Conservation (phyloP, 805 yeast species). For the Starmerella vaccinii region DNA sequence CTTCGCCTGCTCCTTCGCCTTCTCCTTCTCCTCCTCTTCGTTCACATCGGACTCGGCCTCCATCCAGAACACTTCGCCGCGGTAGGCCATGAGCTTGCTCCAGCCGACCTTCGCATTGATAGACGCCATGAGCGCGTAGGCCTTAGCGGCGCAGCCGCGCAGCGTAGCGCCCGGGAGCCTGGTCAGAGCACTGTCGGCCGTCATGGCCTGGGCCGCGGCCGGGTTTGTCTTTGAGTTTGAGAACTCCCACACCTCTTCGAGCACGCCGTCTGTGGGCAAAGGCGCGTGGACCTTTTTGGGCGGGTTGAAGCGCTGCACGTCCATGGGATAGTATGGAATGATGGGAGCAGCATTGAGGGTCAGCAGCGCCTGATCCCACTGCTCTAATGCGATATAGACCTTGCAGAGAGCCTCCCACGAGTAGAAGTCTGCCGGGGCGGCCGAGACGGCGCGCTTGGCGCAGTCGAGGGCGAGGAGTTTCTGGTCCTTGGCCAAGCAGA, state of each 20-base stretch:
- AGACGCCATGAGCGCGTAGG: slow-evolving; percentile 61
- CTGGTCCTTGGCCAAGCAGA: slow-evolving; percentile 46
- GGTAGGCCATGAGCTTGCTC: slow-evolving; percentile 58
- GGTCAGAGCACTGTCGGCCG: slow-evolving; percentile 38
- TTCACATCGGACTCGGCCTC: slow-evolving; percentile 47
- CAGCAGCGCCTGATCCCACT: slow-evolving; percentile 50
- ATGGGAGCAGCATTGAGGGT: slow-evolving; percentile 70
- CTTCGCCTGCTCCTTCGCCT: too few species aligned
- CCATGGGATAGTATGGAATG: slow-evolving; percentile 41
- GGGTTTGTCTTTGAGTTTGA: slow-evolving; percentile 27
- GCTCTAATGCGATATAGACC: slow-evolving; percentile 46
- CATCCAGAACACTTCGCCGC: slow-evolving; percentile 73
- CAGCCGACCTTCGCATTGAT: slow-evolving; percentile 68
- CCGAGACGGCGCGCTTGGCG: slow-evolving; percentile 50
- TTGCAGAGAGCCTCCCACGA: slow-evolving; percentile 60
- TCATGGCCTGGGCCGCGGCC: slow-evolving; percentile 18
- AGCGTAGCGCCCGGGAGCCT: slow-evolving; percentile 44
- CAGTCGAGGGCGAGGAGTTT: slow-evolving; percentile 47
- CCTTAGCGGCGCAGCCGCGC: slow-evolving; percentile 45
- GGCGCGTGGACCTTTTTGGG: slow-evolving; percentile 41
- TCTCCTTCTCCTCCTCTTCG: neutral
- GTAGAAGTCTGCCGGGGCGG: slow-evolving; percentile 67
- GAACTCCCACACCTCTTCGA: slow-evolving; percentile 41
- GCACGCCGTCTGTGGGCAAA: slow-evolving; percentile 44
- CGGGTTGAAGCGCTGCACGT: slow-evolving; percentile 37